Conservation (phyloP, 257 asterid genomes). For the Solanum sejunctum region DNA sequence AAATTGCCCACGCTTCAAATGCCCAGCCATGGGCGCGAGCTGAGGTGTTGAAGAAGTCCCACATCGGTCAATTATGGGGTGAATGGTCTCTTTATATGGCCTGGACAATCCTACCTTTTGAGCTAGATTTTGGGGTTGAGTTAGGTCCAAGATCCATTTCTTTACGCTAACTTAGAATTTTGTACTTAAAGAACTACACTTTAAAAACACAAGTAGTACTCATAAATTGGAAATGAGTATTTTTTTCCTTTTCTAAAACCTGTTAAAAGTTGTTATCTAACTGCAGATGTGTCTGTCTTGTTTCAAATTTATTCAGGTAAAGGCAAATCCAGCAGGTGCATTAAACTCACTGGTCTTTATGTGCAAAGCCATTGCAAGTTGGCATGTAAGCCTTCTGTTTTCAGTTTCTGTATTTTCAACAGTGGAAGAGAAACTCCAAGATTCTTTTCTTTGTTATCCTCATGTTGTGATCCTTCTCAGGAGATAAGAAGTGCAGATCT, state of each 20-base stretch:
- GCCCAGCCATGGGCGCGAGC: not conserved
- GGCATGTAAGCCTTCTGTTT: slow-evolving; percentile 60
- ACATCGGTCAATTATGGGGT: not conserved
- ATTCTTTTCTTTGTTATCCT: not conserved
- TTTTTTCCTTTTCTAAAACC: not conserved
- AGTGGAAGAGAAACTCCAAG: not conserved
- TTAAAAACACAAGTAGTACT: not conserved
- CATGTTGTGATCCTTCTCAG: slow-evolving; percentile 25
- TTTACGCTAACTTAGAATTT: not conserved
- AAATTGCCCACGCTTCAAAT: not conserved
- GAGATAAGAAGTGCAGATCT: slow-evolving; percentile 87
- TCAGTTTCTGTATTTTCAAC: not conserved
- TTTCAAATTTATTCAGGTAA: slow-evolving; percentile 44
- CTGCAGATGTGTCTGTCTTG: not conserved
- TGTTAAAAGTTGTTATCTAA: not conserved
- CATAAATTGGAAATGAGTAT: not conserved
- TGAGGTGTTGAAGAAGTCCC: not conserved
- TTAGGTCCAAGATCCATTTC: not conserved
- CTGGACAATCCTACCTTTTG: not conserved
- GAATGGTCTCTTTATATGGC: not conserved
- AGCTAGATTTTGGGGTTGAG: not conserved
- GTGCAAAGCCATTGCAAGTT: slow-evolving; percentile 92
- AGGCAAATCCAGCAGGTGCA: slow-evolving; percentile 87
- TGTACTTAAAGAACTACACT: not conserved
- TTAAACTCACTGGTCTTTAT: slow-evolving; percentile 62